These are phyloP conservation scores for Lathyrus sativus DNA, from an alignment of 306 rosid species.

Conservation along the genomic window DNA sequence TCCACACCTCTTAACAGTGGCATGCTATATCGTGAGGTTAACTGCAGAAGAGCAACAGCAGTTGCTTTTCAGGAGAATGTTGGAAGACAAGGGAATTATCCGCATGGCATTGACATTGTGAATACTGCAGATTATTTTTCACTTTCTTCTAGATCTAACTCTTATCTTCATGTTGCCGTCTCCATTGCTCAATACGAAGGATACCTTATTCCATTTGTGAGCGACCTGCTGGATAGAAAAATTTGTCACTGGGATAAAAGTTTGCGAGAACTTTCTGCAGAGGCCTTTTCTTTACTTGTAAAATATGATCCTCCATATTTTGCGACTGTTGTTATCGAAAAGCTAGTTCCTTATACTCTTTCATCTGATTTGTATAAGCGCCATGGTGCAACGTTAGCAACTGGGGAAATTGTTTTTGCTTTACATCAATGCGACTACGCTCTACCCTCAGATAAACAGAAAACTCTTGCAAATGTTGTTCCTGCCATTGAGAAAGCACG, in stretches of 20 bases:
- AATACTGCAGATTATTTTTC: too few relatives aligned
- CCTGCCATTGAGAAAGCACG: too few relatives aligned
- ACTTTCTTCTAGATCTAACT: slow-evolving; percentile 79
- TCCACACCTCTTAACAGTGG: too few relatives aligned
- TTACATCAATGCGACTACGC: slow-evolving; percentile 62
- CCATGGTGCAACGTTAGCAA: slow-evolving; percentile 89
- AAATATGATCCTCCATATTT: slow-evolving; percentile 78
- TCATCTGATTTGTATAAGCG: slow-evolving; percentile 96
- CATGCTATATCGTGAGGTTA: too few relatives aligned
- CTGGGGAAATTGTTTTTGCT: slow-evolving; percentile 79
- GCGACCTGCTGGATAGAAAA: slow-evolving; percentile 79
- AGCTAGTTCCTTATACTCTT: slow-evolving; percentile 80
- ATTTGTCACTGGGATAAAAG: slow-evolving; percentile 96
- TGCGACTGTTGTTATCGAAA: slow-evolving; percentile 63
- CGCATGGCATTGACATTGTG: too few relatives aligned
- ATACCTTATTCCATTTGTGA: slow-evolving; percentile 79
- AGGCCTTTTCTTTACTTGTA: slow-evolving; percentile 82
- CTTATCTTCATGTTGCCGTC: slow-evolving; percentile 76
- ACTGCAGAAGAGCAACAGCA: too few relatives aligned
- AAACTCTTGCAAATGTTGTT: too few relatives aligned
- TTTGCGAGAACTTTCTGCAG: slow-evolving; percentile 91
- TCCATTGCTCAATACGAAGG: slow-evolving; percentile 83
- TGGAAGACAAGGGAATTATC: too few relatives aligned
- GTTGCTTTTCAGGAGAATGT: too few relatives aligned
- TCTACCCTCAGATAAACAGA: too few relatives aligned